Percentiles rank a stretch among this genome's conserved stretches.
Evolutionary conservation across 2,329 filamentous ascomycete species (phyloP).

Genomic region (Aureobasidium sp.): DNA sequence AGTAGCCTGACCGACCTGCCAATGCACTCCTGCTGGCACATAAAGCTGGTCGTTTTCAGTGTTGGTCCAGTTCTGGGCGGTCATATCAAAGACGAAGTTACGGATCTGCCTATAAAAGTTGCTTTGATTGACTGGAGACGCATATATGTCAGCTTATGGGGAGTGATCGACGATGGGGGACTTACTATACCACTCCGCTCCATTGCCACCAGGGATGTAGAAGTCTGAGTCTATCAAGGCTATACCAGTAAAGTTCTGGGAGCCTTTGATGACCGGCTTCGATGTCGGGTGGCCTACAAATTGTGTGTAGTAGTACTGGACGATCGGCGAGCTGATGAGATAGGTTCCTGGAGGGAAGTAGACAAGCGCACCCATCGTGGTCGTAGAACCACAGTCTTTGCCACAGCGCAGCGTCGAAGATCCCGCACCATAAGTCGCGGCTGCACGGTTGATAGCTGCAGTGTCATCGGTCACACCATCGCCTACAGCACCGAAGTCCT

Average conservation of each 20-base stretch:
- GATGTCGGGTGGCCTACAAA: neutral
- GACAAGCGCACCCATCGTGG: neutral
- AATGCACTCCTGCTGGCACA: slow-evolving; percentile 44
- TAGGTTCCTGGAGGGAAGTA: neutral
- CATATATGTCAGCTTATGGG: too few species aligned
- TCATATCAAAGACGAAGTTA: slow-evolving; percentile 51
- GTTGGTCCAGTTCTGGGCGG: slow-evolving; percentile 19
- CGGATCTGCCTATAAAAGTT: slow-evolving; percentile 51
- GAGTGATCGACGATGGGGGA: too few species aligned
- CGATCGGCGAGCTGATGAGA: neutral
- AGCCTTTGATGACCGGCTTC: neutral
- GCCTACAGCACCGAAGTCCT: slow-evolving; percentile 40
- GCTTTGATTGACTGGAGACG: slow-evolving; percentile 26
- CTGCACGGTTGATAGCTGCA: slow-evolving; percentile 64
- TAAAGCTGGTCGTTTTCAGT: slow-evolving; percentile 42
- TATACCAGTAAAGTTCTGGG: neutral
- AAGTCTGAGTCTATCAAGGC: neutral
- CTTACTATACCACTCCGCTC: neutral
- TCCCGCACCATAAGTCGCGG: slow-evolving; percentile 27
- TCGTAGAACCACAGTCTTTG: neutral
- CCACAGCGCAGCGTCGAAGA: neutral
- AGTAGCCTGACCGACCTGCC: slow-evolving; percentile 60
- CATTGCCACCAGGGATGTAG: neutral
- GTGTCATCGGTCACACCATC: slow-evolving; percentile 77
- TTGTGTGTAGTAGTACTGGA: neutral